Evolutionary conservation across 2,329 filamentous ascomycete genomes (phyloP).

Genomic region (Aaosphaeria arxii): DNA sequence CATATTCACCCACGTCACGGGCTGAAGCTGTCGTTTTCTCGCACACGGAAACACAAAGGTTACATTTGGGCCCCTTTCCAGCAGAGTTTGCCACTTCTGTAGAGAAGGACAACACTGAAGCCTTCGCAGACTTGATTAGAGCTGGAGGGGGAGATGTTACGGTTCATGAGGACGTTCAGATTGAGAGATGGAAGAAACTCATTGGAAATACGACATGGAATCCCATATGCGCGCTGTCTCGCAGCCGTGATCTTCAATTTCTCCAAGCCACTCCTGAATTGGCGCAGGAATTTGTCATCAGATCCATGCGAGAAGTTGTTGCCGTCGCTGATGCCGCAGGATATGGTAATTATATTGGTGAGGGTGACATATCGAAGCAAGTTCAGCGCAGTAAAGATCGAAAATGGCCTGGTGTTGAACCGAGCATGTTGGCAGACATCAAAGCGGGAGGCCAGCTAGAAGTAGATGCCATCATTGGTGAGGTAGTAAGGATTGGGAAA

Average conservation of each 20-base stretch:
- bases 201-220: constrained; percentile 58
- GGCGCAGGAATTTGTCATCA: constrained; percentile 27
- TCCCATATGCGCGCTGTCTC: constrained; percentile 52
- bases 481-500: constrained; percentile 36
- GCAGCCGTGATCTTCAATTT: constrained; percentile 49
- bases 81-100: neutral
- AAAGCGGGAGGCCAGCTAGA: constrained; percentile 37
- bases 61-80: constrained; percentile 49
- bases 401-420: constrained; percentile 34
- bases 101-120: neutral
- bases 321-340: constrained; percentile 34
- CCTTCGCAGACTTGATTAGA: constrained; percentile 29
- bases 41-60: constrained; percentile 40
- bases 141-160: constrained; percentile 41
- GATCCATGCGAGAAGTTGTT: constrained; percentile 42
- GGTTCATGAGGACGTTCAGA: constrained; percentile 51
- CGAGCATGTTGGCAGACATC: constrained; percentile 45
- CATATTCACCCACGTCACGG: constrained; percentile 50
- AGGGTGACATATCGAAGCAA: constrained; percentile 27
- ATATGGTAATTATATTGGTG: constrained; percentile 21
- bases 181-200: constrained; percentile 56
- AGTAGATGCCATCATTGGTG: constrained; percentile 45
- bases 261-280: constrained; percentile 18
- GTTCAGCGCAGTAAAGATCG: constrained; percentile 27
- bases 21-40: constrained; percentile 43